Conservation (phyloP, 176 grass and related monocot species). For the Coix lacrymajobi region DNA sequence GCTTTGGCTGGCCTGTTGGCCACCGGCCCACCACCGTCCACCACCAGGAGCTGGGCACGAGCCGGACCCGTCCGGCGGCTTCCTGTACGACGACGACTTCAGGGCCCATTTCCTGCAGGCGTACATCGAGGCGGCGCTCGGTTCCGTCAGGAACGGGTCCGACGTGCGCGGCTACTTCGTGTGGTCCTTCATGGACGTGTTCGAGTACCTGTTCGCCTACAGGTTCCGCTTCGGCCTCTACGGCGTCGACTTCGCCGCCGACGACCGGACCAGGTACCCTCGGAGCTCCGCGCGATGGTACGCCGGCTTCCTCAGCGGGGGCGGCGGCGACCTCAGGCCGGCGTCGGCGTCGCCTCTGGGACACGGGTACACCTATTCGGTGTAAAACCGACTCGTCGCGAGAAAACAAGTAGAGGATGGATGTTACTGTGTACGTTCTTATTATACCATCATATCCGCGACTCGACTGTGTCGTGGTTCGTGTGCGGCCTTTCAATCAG, state of each 20-base stretch:
- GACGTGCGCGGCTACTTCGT: constrained; percentile 60
- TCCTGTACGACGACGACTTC: constrained; percentile 1
- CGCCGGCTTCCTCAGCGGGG: constrained; percentile 37
- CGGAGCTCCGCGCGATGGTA: constrained; percentile 60
- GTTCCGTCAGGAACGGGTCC: constrained; percentile 65
- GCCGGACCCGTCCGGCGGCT: neutral
- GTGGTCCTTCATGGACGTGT: constrained; percentile 65
- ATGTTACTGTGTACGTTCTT: no score
- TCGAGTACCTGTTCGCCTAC: constrained; percentile 39
- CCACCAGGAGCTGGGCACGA: neutral
- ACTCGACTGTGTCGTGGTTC: no score
- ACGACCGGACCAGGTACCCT: constrained; percentile 21
- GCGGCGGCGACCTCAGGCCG: constrained; percentile 15
- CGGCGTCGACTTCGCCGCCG: constrained; percentile 40
- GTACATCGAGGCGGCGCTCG: neutral
- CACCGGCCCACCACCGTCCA: no score
- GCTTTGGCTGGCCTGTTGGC: no score
- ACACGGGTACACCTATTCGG: no score
- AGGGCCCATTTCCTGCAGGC: constrained; percentile 9
- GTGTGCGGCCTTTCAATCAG: no score
- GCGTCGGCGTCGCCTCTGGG: neutral
- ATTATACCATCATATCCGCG: no score
- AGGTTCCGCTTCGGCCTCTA: constrained; percentile 6
- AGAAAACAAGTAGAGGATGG: no score
- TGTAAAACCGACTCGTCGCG: no score